Conservation (phyloP, 441 rosid genomes). For the Mallotus japonicus region DNA sequence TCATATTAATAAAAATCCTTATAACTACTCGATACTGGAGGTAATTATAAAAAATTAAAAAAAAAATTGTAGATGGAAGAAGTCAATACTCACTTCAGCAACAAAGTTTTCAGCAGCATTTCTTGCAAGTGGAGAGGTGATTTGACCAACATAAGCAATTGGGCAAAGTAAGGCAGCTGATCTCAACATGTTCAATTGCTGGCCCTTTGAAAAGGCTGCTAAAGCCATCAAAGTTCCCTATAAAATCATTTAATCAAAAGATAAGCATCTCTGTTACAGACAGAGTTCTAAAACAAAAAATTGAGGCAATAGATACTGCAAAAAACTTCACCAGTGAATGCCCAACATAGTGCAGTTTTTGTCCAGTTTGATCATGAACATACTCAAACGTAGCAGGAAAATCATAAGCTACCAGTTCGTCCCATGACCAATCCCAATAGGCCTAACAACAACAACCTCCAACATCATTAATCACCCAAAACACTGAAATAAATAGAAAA, state of each 20-base stretch:
- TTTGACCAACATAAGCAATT: conserved; percentile 68
- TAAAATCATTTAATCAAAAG: not conserved
- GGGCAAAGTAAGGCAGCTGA: conserved; percentile 80
- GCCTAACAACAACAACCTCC: conserved; percentile 30
- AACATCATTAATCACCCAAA: not conserved
- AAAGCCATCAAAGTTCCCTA: conserved; percentile 79
- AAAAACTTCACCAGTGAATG: conserved; percentile 60
- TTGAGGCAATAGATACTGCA: not conserved
- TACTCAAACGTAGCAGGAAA: conserved; percentile 63
- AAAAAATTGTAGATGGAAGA: not conserved
- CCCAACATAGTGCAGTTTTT: conserved; percentile 77
- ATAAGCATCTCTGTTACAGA: not conserved
- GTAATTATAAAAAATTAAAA: too few species aligned
- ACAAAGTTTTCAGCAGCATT: conserved; percentile 54
- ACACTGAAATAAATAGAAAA: not conserved
- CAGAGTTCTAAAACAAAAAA: not conserved
- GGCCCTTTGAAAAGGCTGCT: conserved; percentile 65
- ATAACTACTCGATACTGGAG: too few species aligned
- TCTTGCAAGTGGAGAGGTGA: conserved; percentile 56
- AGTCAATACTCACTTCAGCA: conserved; percentile 50
- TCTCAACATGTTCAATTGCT: conserved; percentile 44
- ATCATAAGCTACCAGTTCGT: conserved; percentile 63
- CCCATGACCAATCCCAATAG: conserved; percentile 93
- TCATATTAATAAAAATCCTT: too few species aligned
- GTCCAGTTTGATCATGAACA: conserved; percentile 54